Evolutionary conservation across 2,329 filamentous ascomycete species (phyloP).

Genomic region (Polychaeton citri): DNA sequence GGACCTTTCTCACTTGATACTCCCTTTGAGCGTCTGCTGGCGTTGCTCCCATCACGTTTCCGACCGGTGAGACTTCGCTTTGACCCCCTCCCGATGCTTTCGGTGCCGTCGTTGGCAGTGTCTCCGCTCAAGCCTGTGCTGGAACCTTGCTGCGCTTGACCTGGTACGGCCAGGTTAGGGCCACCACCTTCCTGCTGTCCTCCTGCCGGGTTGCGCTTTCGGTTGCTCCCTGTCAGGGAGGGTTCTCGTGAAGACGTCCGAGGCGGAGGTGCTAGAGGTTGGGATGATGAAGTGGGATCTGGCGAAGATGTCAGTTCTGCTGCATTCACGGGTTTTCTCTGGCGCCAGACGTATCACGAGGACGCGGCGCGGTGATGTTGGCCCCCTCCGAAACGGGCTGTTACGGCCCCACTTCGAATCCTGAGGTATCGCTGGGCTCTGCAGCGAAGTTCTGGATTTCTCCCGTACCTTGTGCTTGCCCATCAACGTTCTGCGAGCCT

Average conservation of each 20-base stretch:
- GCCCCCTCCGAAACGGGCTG: too few species aligned
- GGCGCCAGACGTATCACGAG: too few species aligned
- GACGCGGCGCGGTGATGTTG: too few species aligned
- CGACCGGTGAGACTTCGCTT: conserved; percentile 33
- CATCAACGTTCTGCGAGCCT: conserved; percentile 2
- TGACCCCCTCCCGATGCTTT: conserved; percentile 4
- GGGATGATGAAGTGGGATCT: conserved; percentile 12
- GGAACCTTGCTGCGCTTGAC: conserved; percentile 6
- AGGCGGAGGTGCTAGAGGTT: conserved; percentile 10
- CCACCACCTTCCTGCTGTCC: conserved; percentile 6
- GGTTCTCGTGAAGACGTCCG: conserved; percentile 9
- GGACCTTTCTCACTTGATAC: conserved; percentile 27
- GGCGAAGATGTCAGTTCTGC: conserved; percentile 3
- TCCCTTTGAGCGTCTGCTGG: conserved; percentile 30
- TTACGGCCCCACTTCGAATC: too few species aligned
- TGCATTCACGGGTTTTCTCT: too few species aligned
- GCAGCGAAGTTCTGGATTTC: too few species aligned
- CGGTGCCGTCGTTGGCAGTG: conserved; percentile 21
- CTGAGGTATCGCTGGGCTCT: too few species aligned
- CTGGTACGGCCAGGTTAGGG: conserved; percentile 3
- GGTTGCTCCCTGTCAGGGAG: conserved; percentile 4
- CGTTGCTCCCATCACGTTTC: conserved; percentile 31
- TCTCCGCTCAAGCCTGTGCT: conserved; percentile 29
- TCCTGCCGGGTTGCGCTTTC: conserved; percentile 3
- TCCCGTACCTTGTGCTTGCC: conserved; percentile 12